Percentiles rank a stretch among this genome's conserved stretches.
phyloP scores from a whole-genome alignment of 169 alveolate species.

The Plasmodium malariae region DNA sequence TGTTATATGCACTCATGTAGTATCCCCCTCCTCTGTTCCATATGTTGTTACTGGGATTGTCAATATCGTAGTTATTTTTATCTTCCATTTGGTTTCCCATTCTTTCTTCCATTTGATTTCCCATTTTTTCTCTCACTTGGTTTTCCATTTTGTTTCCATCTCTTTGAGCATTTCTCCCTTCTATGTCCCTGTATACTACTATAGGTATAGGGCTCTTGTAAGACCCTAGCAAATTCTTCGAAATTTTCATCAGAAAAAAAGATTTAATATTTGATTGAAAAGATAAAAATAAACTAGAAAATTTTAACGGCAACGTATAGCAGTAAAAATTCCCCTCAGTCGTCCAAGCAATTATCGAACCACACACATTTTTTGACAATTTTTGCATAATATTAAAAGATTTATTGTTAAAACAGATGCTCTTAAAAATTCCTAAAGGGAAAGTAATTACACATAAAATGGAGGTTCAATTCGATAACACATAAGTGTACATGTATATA shows the following conservation, averaged over 20 bases:
- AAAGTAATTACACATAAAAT: too few species aligned
- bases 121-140: neutral
- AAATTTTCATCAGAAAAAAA: slow-evolving; percentile 30
- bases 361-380: slow-evolving; percentile 38
- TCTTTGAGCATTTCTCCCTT: neutral
- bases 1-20: too few species aligned
- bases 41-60: neutral
- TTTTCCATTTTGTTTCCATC: neutral
- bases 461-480: too few species aligned
- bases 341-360: slow-evolving; percentile 71
- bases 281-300: slow-evolving; percentile 62
- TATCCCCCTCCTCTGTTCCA: too few species aligned
- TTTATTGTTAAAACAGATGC: slow-evolving; percentile 10
- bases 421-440: slow-evolving; percentile 13
- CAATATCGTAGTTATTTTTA: neutral
- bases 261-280: slow-evolving; percentile 74
- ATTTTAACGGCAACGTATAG: slow-evolving; percentile 49
- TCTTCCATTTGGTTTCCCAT: too few species aligned
- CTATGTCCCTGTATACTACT: slow-evolving; percentile 14
- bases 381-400: slow-evolving; percentile 67
- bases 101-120: too few species aligned
- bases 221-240: slow-evolving; percentile 54
- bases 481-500: too few species aligned
- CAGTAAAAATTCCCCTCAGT: slow-evolving; percentile 73
- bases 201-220: slow-evolving; percentile 50